Evolutionary conservation across 2,329 filamentous ascomycete species (phyloP), one percentile per base, ranked within the genome.

Genomic region (Xylaria sp.): DNA sequence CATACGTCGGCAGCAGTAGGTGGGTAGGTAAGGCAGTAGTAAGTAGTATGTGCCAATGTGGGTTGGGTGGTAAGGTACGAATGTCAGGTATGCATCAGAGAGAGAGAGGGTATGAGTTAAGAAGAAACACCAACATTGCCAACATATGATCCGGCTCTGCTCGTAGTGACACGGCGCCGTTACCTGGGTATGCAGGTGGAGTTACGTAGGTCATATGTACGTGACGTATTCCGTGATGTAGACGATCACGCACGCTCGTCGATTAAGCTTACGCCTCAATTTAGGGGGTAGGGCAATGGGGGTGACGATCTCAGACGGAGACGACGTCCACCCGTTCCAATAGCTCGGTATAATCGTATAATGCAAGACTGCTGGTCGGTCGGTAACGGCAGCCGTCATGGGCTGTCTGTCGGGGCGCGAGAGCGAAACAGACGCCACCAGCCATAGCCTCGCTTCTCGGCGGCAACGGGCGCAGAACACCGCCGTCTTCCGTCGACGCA

Each of bases 371-470:
- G 42, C 42, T 46, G 13, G 10, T 16, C 42, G 48, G 49, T 18
- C 61, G 60, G 56, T n/a, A 52, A 55, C 60, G 59, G 61, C 53
- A 54, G 49, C 57, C 46, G 54, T 55, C 42, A 46, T 46, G 2
- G n/a, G 13, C 42, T 46, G 42, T 6, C 42, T 46, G 5, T n/a
- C 42, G 63, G 52, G 58, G 57, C 58, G 55, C 56, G 57, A 47
- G 42, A 49, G 47, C n/a, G 47, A 19, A 11, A 19, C 47, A 49
- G 16, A 10, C 9, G 47, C 16, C 47, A 49, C 47, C 47, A 30
- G 18, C 23, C 19, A 11, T 4, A 19, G 47, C 48, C 49, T 51
- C 7, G 49, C 9, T 35, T 16, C 34, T 18, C 23, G 30, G 11
- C 49, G 49, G 30, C 5, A 42, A 35, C 49, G 49, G 49, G 13